Evolutionary conservation across 805 yeast species (phyloP).

Genomic region (Yarrowia keelungensis): DNA sequence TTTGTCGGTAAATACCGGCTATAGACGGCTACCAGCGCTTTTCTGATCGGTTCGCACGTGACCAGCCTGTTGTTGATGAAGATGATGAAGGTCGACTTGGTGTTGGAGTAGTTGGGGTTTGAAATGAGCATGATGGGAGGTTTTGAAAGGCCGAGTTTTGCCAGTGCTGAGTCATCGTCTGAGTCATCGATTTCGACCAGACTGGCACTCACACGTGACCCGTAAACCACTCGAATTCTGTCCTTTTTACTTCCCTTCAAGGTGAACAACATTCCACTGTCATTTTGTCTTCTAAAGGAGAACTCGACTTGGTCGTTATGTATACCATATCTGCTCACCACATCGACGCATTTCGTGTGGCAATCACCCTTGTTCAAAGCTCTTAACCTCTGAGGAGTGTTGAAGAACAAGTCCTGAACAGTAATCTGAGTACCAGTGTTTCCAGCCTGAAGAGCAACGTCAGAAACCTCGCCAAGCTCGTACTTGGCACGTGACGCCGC

Average conservation of each 20-base stretch:
- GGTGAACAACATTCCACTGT: constrained; percentile 67
- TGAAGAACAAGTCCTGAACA: constrained; percentile 90
- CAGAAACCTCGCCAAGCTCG: constrained; percentile 66
- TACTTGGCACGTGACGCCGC: constrained; percentile 79
- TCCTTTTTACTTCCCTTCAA: constrained; percentile 61
- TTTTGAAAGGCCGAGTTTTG: neutral
- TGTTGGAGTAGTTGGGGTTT: constrained; percentile 71
- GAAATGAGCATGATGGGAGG: constrained; percentile 56
- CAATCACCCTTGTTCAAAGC: constrained; percentile 75
- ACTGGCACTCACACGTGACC: constrained; percentile 62
- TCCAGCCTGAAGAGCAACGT: constrained; percentile 83
- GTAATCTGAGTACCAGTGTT: constrained; percentile 81
- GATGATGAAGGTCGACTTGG: constrained; percentile 73
- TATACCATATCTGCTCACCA: constrained; percentile 81
- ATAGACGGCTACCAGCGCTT: constrained; percentile 70
- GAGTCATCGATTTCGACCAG: constrained; percentile 52
- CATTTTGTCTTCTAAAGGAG: constrained; percentile 75
- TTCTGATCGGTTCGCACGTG: constrained; percentile 75
- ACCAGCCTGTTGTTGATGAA: constrained; percentile 89
- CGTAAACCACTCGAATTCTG: constrained; percentile 75
- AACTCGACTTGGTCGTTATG: constrained; percentile 75
- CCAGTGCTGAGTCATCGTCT: neutral
- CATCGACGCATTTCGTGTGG: constrained; percentile 76
- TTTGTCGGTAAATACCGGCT: constrained; percentile 79
- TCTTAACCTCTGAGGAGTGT: constrained; percentile 77